Base-by-base conservation (phyloP, 2,329 filamentous ascomycete species). In the Talaromyces sp. region DNA sequence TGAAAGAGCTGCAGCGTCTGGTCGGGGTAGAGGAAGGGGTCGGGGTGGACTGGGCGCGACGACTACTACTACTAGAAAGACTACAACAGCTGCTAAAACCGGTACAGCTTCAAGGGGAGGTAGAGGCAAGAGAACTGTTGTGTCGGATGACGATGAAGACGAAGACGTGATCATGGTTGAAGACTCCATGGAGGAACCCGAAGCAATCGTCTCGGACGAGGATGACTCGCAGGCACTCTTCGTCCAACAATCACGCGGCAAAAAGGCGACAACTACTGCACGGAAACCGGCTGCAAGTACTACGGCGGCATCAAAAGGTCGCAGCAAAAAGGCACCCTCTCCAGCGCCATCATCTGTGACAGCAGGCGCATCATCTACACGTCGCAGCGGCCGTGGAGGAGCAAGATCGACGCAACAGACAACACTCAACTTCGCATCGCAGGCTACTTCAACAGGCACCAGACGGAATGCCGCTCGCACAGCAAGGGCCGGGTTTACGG, bases 11-110 rank as follows among this genome's bases (percentile, higher is more conserved):
- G 69, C 68, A 63, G 76, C 76, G 25, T 74, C 80, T 31, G 75
- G 78, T 22, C 78, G 81, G 65, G 84, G 83, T 27, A 79, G 84
- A 63, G 81, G 82, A 13, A 74, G 80, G 43, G 80, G 81, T 17
- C 73, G 79, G 36, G 80, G 80, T 49, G 75, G 78, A 25, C 72
- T 80, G 62, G 79, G 82, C 31, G 75, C 81, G 61, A 74, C 81
- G 58, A 73, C 78, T 17, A 74, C 79, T 17, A 74, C 79, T 19
- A 78, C 79, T 45, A 53, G 65, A 2, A 65, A 65, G 43, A 71
- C 69, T 49, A 65, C 67, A 22, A 70, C 76, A 13, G 65, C 74
- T 4, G 70, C 76, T 13, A 79, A 76, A 25, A 65, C 72, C 25
- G 70, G 69, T 2, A 69, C 69, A 51, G 25, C 72, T 6, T 67